phyloP scores from a whole-genome alignment of 1,284 basidiomycete genomes.

The Mrakiaceae sp. region DNA sequence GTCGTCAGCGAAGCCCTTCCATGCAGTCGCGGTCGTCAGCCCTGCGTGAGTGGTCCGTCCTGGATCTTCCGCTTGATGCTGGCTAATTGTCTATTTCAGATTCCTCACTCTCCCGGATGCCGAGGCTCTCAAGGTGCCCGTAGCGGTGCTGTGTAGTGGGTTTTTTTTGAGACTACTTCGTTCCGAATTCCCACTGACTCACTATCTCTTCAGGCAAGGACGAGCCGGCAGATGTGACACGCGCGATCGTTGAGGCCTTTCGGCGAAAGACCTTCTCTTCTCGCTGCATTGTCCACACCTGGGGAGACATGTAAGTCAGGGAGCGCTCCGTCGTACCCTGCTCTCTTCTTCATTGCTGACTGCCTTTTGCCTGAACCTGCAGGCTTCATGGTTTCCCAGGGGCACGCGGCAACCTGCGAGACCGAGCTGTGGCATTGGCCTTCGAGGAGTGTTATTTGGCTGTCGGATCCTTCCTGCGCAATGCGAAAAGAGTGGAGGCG shows the following conservation, averaged over 20 bases:
- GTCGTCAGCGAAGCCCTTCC: not conserved
- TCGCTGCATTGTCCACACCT: not conserved
- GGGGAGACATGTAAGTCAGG: not conserved
- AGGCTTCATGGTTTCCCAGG: conserved; percentile 6
- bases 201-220: not conserved
- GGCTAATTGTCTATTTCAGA: not conserved
- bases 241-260: conserved; percentile 2
- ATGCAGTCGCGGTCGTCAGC: not conserved
- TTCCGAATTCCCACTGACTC: not conserved
- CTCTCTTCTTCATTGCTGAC: not conserved
- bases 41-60: not conserved
- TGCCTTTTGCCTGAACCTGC: not conserved
- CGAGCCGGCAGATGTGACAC: not conserved
- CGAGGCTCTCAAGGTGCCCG: conserved; percentile 8
- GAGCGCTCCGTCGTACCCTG: not conserved
- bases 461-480: not conserved
- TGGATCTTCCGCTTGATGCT: not conserved
- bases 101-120: not conserved
- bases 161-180: not conserved
- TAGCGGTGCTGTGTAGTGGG: not conserved
- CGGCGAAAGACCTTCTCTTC: conserved; percentile 5
- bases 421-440: not conserved
- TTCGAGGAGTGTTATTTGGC: conserved; percentile 1
- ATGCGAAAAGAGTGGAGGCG: not conserved
- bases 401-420: conserved; percentile 1